Percentiles rank a stretch among this genome's conserved stretches.
Evolutionary conservation across 768 basidiomycete genomes (phyloP).

Genomic region (Russula dissimulans): DNA sequence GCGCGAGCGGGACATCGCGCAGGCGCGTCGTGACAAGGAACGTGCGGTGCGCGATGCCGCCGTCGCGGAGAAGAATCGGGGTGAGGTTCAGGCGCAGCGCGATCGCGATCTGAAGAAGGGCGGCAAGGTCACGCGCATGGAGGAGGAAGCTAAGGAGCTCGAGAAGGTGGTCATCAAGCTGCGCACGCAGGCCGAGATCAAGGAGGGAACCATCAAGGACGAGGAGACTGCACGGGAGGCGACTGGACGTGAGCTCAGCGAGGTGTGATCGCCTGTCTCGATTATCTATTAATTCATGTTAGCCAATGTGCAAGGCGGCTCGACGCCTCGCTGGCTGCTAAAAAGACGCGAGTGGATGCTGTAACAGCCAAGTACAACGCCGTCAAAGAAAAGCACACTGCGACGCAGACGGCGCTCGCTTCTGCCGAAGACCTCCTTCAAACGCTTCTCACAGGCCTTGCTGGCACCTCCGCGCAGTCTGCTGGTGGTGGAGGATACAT

Average conservation of each 20-base stretch:
- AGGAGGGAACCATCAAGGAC: constrained; percentile 62
- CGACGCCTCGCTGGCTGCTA: constrained; percentile 44
- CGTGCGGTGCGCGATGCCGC: constrained; percentile 44
- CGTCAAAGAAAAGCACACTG: constrained; percentile 61
- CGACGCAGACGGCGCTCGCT: constrained; percentile 48
- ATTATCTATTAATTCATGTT: not conserved
- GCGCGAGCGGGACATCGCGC: constrained; percentile 41
- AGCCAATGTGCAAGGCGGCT: constrained; percentile 35
- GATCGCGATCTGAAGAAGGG: constrained; percentile 89
- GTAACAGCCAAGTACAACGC: constrained; percentile 46
- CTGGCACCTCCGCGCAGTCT: constrained; percentile 49
- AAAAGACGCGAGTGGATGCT: constrained; percentile 48
- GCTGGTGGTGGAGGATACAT: constrained; percentile 81
- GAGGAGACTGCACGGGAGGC: constrained; percentile 54
- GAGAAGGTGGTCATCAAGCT: constrained; percentile 78
- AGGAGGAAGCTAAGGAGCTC: constrained; percentile 67
- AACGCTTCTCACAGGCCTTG: constrained; percentile 85
- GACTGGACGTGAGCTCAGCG: constrained; percentile 47
- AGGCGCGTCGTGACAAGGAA: constrained; percentile 39
- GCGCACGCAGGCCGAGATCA: constrained; percentile 79
- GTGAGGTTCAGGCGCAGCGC: constrained; percentile 59
- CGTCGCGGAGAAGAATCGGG: constrained; percentile 58
- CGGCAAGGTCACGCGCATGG: constrained; percentile 80
- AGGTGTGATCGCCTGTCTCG: constrained; percentile 36
- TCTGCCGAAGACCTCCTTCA: constrained; percentile 90